Evolutionary conservation across 805 yeast genomes (phyloP), one percentile per base, ranked within the genome.

Genomic region (Priceomyces medius): DNA sequence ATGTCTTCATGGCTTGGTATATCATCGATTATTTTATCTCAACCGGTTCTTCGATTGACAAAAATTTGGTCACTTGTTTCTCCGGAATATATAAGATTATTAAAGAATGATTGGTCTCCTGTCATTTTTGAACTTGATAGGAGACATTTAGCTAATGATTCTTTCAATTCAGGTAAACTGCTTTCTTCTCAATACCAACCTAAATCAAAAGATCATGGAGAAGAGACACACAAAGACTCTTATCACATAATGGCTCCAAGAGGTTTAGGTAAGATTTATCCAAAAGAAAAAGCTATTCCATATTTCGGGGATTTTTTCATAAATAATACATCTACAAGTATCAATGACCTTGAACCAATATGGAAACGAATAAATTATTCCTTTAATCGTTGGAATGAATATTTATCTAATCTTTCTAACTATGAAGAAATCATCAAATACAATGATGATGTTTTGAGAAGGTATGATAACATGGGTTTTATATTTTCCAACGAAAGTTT

Each of bases 1-100:
- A 88, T 88, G 90, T 90, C 89, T 0, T 83, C 93, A 21, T 91
- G 97, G 97, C 67, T 88, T 18, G 96, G 96, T 0, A 80, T 91
- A 50, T 88, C 96, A 1, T 81, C 93, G 0, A 74, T 85, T 1
- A 73, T 90, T 2, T 83, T 96, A 53, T 85, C 95, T 0, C 79
- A 84, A 41, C 95, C 97, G 0, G 72, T 91, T 2, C 66, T 91
- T 43, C 75, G 98, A 49, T 68, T 91, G 35, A 66, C 76, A 20
- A 74, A 77, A 40, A 75, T 90, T 1, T 91, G 98, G 98, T 67
- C 81, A 6, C 67, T 71, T 36, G 86, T 89, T 3, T 76, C 85
- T 10, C 73, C 76, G 16, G 76, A 76, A 20, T 69, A 77, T 35
- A 61, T 86, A 39, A 80, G 77, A 41, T 66, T 79, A 2, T 77